These are phyloP conservation scores for Oryza nivara DNA, from an alignment of 176 grass and related monocot species.

Conservation along the genomic window DNA sequence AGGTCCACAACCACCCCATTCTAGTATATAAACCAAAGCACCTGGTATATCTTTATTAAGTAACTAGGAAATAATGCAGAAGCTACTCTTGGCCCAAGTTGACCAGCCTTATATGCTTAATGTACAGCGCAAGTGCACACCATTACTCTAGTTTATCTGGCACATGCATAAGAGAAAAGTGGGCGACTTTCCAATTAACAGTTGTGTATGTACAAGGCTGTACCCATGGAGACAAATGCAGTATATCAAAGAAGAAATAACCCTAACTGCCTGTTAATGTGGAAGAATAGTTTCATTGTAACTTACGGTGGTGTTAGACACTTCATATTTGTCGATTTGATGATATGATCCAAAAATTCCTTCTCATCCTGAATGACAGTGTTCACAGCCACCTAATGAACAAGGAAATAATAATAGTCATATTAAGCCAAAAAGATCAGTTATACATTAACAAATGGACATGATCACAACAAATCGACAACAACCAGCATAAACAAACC, in stretches of 20 bases:
- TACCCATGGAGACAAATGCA: not conserved
- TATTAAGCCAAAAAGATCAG: not conserved
- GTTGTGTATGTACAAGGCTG: not conserved
- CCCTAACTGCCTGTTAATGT: not conserved
- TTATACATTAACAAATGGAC: not conserved
- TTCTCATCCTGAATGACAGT: constrained; percentile 76
- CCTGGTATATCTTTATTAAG: not conserved
- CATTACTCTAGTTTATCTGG: not conserved
- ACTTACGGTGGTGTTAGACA: constrained; percentile 75
- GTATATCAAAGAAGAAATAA: not conserved
- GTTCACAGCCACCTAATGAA: constrained; percentile 65
- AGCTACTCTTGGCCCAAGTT: not conserved
- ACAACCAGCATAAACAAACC: not conserved
- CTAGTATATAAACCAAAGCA: constrained; percentile 15
- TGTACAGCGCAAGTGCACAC: not conserved
- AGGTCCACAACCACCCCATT: not conserved
- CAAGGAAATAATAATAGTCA: not conserved
- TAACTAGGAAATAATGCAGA: constrained; percentile 2
- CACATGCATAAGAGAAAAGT: not conserved
- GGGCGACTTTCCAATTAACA: not conserved
- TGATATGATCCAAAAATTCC: constrained; percentile 79
- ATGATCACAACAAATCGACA: not conserved
- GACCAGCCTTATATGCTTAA: not conserved
- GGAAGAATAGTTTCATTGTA: not conserved
- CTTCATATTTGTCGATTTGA: constrained; percentile 85